Evolutionary conservation across 2,329 filamentous ascomycete genomes (phyloP).

Genomic region (Fusarium aywerte): DNA sequence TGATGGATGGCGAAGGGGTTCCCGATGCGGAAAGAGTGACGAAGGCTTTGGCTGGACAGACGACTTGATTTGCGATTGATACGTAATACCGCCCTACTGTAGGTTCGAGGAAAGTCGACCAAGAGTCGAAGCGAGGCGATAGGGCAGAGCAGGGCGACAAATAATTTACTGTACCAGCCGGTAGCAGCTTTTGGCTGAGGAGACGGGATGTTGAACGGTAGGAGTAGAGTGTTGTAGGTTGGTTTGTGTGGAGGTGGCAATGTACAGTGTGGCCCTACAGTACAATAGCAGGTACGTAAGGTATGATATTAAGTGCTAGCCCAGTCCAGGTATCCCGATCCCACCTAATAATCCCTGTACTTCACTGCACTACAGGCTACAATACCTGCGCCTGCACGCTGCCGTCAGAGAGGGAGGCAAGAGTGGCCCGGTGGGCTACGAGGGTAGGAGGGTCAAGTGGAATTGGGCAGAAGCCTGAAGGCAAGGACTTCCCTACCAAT

Average conservation of each 20-base stretch:
- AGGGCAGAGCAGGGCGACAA: neutral
- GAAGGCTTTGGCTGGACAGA: conserved; percentile 12
- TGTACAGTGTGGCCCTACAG: conserved; percentile 40
- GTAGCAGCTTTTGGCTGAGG: conserved; percentile 21
- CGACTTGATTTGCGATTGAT: conserved; percentile 12
- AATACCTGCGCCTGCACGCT: neutral
- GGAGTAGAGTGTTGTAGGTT: conserved; percentile 8
- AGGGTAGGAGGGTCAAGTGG: conserved; percentile 24
- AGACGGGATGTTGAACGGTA: conserved; percentile 4
- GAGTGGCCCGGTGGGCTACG: neutral
- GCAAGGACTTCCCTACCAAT: conserved; percentile 26
- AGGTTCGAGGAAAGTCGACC: conserved; percentile 4
- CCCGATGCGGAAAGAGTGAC: conserved; percentile 32
- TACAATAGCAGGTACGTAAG: neutral
- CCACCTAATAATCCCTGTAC: neutral
- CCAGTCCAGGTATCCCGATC: neutral
- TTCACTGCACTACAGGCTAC: neutral
- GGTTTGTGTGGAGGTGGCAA: conserved; percentile 45
- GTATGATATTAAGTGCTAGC: neutral
- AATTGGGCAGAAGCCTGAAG: conserved; percentile 12
- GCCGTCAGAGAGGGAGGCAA: neutral
- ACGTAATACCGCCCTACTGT: conserved; percentile 5
- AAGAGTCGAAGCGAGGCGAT: conserved; percentile 2
- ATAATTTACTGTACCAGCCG: conserved; percentile 11
- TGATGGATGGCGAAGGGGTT: conserved; percentile 11